Conservation (phyloP, 805 yeast species). For the Ogataea paradorogensis region DNA sequence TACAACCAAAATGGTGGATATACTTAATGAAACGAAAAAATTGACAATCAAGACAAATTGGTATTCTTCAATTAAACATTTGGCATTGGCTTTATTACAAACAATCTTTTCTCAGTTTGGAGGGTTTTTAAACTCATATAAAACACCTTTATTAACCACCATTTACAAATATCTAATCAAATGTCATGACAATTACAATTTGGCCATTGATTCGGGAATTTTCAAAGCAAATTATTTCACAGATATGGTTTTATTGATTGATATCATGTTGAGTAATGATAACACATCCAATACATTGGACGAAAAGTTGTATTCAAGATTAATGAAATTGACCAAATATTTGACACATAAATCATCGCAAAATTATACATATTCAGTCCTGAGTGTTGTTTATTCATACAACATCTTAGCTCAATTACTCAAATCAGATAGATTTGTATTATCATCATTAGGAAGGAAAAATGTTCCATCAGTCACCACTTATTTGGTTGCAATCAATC, state of each 20-base stretch:
- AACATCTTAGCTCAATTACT: conserved; percentile 29
- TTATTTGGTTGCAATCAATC: conserved; percentile 24
- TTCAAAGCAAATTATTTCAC: conserved; percentile 34
- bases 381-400: conserved; percentile 29
- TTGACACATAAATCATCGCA: conserved; percentile 21
- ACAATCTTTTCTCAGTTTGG: conserved; percentile 30
- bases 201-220: conserved; percentile 29
- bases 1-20: conserved; percentile 24
- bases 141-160: conserved; percentile 26
- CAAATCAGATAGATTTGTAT: conserved; percentile 31
- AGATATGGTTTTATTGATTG: conserved; percentile 29
- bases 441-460: conserved; percentile 26
- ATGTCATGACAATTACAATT: conserved; percentile 33
- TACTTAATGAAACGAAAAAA: conserved; percentile 24
- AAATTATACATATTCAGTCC: conserved; percentile 30
- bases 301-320: conserved; percentile 30
- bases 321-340: conserved; percentile 29
- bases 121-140: conserved; percentile 35
- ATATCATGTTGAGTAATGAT: conserved; percentile 30
- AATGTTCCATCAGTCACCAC: conserved; percentile 16
- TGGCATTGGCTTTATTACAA: conserved; percentile 29
- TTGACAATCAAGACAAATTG: conserved; percentile 32
- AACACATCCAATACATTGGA: conserved; percentile 28
- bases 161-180: conserved; percentile 33
- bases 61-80: conserved; percentile 32